Conservation (phyloP, 1,284 basidiomycete genomes). For the Testicularia cyperi region DNA sequence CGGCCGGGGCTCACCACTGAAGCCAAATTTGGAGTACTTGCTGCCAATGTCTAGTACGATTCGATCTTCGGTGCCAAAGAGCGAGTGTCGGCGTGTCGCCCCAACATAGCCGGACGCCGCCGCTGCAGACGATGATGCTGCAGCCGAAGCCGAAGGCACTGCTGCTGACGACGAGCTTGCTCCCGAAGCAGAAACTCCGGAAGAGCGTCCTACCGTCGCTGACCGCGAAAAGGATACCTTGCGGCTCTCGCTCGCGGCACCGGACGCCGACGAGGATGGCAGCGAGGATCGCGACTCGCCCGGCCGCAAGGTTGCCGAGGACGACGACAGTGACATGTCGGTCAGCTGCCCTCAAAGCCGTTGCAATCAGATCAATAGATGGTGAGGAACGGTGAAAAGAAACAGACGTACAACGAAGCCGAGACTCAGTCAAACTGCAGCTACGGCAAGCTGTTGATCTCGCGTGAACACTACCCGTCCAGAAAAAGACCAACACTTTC, state of each 20-base stretch:
- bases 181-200: not conserved
- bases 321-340: too few relatives aligned
- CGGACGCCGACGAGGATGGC: constrained; percentile 1
- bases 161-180: constrained; percentile 9
- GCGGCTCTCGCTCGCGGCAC: constrained; percentile 9
- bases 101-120: constrained; percentile 16
- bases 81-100: constrained; percentile 34
- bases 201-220: not conserved
- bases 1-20: constrained; percentile 52
- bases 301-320: too few relatives aligned
- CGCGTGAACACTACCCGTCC: too few relatives aligned
- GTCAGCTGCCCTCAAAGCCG: not conserved
- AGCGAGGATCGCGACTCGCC: too few relatives aligned
- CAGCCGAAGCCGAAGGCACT: constrained; percentile 1
- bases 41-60: constrained; percentile 54
- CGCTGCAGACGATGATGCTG: constrained; percentile 3
- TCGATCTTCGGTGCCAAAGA: constrained; percentile 47
- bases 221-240: constrained; percentile 15
- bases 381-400: not conserved
- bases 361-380: too few relatives aligned
- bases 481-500: too few relatives aligned
- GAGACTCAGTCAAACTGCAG: too few relatives aligned
- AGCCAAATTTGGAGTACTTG: constrained; percentile 48
- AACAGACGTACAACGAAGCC: not conserved
- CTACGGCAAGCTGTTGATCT: too few relatives aligned